Conservation (phyloP, 2,329 filamentous ascomycete genomes). For the Colletotrichum tanaceti region DNA sequence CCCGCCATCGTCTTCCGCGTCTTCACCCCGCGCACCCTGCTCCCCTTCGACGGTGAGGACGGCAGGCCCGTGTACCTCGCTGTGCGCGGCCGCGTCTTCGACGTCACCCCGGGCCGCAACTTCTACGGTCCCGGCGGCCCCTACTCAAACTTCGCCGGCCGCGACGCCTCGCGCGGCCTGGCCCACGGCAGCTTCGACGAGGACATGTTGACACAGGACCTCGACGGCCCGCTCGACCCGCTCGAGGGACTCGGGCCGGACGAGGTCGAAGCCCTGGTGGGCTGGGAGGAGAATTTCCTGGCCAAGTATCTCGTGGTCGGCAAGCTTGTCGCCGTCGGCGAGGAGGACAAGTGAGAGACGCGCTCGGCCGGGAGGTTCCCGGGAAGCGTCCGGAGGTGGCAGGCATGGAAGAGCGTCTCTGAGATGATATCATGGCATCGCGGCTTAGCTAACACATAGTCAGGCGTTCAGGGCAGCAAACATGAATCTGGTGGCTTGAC, state of each 20-base stretch:
- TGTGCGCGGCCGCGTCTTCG: conserved; percentile 92
- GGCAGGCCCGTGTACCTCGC: conserved; percentile 84
- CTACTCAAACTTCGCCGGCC: conserved; percentile 95
- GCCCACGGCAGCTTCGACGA: conserved; percentile 94
- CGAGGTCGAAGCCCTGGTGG: conserved; percentile 83
- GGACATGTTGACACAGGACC: conserved; percentile 92
- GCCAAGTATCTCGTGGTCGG: conserved; percentile 98
- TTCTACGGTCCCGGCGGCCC: conserved; percentile 97
- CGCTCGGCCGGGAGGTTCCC: conserved; percentile 51
- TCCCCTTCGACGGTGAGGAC: conserved; percentile 83
- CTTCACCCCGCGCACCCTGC: conserved; percentile 83
- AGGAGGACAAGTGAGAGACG: conserved; percentile 48
- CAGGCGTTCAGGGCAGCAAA: too few species aligned
- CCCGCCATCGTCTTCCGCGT: conserved; percentile 72
- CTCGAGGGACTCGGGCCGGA: conserved; percentile 78
- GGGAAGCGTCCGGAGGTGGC: too few species aligned
- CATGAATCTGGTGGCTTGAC: too few species aligned
- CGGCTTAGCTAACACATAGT: too few species aligned
- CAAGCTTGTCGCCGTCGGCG: conserved; percentile 72
- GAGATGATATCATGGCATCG: too few species aligned
- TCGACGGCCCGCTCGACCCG: conserved; percentile 84
- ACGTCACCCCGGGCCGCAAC: conserved; percentile 86
- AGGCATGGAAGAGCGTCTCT: too few species aligned
- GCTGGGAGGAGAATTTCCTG: conserved; percentile 93
- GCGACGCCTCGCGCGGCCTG: conserved; percentile 88